phyloP scores from a whole-genome alignment of 805 yeast species.

The Candida cerambycidarum region DNA sequence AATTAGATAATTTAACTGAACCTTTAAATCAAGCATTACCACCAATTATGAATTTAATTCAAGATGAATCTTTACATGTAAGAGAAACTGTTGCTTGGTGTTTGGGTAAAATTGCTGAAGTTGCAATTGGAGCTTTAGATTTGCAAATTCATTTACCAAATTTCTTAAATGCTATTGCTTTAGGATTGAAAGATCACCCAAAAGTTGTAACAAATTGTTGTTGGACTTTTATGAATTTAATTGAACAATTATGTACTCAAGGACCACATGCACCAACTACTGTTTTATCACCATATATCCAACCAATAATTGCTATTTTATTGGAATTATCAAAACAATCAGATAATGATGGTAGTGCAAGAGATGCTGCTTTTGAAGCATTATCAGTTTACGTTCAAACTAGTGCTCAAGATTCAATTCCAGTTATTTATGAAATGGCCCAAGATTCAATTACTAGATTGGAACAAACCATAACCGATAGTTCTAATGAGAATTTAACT shows the following conservation, averaged over 20 bases:
- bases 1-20: constrained; percentile 60
- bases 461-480: constrained; percentile 62
- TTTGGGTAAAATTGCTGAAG: constrained; percentile 91
- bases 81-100: constrained; percentile 99
- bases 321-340: constrained; percentile 64
- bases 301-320: constrained; percentile 65
- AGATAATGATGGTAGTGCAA: constrained; percentile 82
- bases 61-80: constrained; percentile 77
- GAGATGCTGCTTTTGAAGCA: constrained; percentile 98
- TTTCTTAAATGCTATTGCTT: constrained; percentile 68
- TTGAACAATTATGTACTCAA: constrained; percentile 72
- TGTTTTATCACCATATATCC: constrained; percentile 73
- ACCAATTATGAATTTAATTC: constrained; percentile 72
- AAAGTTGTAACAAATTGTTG: constrained; percentile 96
- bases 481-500: constrained; percentile 42
- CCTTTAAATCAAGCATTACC: constrained; percentile 80
- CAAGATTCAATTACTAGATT: constrained; percentile 70
- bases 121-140: constrained; percentile 75
- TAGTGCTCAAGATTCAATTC: constrained; percentile 69
- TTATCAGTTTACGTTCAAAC: constrained; percentile 76
- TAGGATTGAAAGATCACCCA: constrained; percentile 89
- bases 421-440: constrained; percentile 70
- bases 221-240: constrained; percentile 91
- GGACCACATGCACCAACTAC: constrained; percentile 52
- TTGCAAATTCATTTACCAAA: constrained; percentile 62